Percentiles rank a stretch among this genome's conserved stretches.
These are phyloP conservation scores for Pseudogymnoascus sp. DNA, from an alignment of 2,329 filamentous ascomycete genomes.

Conservation along the genomic window DNA sequence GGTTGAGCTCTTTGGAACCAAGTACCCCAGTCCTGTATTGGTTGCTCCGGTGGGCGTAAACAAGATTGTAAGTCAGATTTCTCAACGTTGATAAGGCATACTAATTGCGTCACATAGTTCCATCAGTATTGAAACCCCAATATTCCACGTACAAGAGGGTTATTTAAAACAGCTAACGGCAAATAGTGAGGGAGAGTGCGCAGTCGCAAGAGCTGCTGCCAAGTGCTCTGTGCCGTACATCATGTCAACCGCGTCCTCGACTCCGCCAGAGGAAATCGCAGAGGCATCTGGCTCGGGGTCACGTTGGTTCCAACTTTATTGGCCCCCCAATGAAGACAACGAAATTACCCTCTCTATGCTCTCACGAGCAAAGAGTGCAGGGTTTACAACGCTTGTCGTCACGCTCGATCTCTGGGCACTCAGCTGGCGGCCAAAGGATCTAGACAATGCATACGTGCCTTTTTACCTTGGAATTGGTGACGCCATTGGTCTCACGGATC, in stretches of 20 bases:
- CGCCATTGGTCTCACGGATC: constrained; percentile 51
- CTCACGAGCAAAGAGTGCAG: constrained; percentile 44
- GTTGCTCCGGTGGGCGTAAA: constrained; percentile 61
- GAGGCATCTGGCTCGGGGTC: constrained; percentile 45
- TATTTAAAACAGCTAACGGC: constrained; percentile 31
- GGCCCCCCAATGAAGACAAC: constrained; percentile 49
- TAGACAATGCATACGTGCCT: constrained; percentile 50
- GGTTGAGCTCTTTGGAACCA: constrained; percentile 53
- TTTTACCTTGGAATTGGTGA: constrained; percentile 56
- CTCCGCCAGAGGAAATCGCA: constrained; percentile 50
- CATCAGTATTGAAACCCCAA: background rate
- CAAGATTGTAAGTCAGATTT: constrained; percentile 26
- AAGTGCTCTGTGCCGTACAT: constrained; percentile 54
- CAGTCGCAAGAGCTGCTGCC: constrained; percentile 52
- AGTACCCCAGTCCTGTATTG: constrained; percentile 52
- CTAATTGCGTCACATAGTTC: background rate
- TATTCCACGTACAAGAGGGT: background rate
- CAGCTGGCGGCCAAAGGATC: constrained; percentile 53
- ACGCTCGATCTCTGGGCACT: constrained; percentile 60
- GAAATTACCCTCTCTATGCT: constrained; percentile 50
- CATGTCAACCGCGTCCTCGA: constrained; percentile 47
- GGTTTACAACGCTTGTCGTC: constrained; percentile 51
- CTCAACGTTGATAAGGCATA: background rate
- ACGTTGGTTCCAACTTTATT: constrained; percentile 58
- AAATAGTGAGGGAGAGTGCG: constrained; percentile 50